Evolutionary conservation across 371 early-diverging fungal species (phyloP).

Genomic region (Mortierella sp.): DNA sequence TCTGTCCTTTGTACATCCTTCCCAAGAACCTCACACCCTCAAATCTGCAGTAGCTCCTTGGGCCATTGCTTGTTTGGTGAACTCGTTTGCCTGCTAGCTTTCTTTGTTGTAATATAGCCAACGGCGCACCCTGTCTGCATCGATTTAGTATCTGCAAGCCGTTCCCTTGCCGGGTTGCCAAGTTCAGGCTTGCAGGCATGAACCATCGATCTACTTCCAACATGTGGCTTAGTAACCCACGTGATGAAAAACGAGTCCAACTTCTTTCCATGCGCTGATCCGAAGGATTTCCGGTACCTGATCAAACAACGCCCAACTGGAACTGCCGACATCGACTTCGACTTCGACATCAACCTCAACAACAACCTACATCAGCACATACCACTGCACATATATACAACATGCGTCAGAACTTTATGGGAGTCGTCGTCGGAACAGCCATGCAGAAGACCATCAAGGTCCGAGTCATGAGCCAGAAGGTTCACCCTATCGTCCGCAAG

Average conservation of each 20-base stretch:
- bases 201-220: too few relatives aligned
- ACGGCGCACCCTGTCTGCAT: neutral
- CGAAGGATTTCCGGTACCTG: slow-evolving; percentile 6
- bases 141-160: too few relatives aligned
- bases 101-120: neutral
- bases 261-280: neutral
- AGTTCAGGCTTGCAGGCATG: too few relatives aligned
- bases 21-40: neutral
- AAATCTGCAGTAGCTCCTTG: neutral
- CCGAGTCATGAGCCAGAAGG: slow-evolving; percentile 78
- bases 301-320: slow-evolving; percentile 11
- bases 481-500: slow-evolving; percentile 91
- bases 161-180: too few relatives aligned
- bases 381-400: slow-evolving; percentile 18
- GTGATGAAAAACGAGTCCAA: neutral
- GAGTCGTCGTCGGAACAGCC: slow-evolving; percentile 91
- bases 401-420: slow-evolving; percentile 87
- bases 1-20: neutral
- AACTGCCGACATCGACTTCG: neutral
- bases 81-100: neutral
- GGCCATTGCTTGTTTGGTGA: neutral
- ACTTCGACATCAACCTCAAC: neutral
- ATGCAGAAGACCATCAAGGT: slow-evolving; percentile 95
- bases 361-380: neutral
- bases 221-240: neutral